A percentile compares a stretch with the other conserved stretches of the same genome.
Evolutionary conservation across 306 rosid genomes (phyloP).

Genomic region (Cucurbita ficifolia): DNA sequence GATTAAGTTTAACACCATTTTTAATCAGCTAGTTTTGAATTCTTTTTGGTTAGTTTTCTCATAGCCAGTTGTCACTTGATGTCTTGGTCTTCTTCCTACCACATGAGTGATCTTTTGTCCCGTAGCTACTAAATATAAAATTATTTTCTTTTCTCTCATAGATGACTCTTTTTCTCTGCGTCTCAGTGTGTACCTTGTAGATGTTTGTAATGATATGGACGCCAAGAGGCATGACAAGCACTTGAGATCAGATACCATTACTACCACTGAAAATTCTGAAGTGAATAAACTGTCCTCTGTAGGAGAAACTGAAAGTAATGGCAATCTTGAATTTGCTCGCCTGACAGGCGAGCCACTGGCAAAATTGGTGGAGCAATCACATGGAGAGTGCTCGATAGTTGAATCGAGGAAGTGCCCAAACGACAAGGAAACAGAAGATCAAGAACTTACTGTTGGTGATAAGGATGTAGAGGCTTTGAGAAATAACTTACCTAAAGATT

Average conservation of each 20-base stretch:
- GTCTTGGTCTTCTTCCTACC: neutral
- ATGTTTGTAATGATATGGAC: conserved; percentile 27
- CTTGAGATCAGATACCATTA: conserved; percentile 19
- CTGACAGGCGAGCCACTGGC: conserved; percentile 14
- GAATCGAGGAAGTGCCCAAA: conserved; percentile 15
- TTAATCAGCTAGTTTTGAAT: neutral
- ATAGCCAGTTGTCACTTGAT: neutral
- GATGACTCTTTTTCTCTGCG: neutral
- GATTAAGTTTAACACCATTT: neutral
- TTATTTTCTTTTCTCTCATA: neutral
- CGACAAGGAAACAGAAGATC: conserved; percentile 23
- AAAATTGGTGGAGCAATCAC: conserved; percentile 17
- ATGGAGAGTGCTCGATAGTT: conserved; percentile 17
- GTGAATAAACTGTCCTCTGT: conserved; percentile 13
- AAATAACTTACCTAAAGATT: conserved; percentile 8
- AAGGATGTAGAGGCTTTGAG: conserved; percentile 24
- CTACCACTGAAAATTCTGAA: conserved; percentile 19
- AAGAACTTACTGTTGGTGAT: conserved; percentile 16
- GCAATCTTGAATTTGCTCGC: conserved; percentile 12
- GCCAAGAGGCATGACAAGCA: conserved; percentile 22
- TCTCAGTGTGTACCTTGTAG: conserved; percentile 23
- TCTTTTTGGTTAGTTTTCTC: neutral
- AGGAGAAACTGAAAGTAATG: conserved; percentile 12
- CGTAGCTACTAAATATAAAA: neutral
- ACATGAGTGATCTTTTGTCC: neutral